phyloP scores from a whole-genome alignment of 306 rosid genomes.

The Macrotyloma uniflorum region DNA sequence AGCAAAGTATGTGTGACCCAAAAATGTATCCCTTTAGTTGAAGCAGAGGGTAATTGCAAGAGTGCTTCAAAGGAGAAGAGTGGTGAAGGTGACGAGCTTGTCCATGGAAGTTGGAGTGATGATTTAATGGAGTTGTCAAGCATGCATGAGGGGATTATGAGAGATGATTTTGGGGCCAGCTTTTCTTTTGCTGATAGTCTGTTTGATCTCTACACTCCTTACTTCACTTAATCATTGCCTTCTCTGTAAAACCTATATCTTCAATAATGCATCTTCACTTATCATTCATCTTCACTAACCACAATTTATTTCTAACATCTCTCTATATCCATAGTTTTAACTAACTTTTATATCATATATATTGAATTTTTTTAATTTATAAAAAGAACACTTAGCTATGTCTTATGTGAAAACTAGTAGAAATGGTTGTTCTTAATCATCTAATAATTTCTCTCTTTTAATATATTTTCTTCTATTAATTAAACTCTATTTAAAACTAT shows the following conservation, averaged over 20 bases:
- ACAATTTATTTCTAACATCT: too few relatives aligned
- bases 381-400: too few relatives aligned
- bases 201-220: conserved; percentile 12
- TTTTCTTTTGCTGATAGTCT: conserved; percentile 39
- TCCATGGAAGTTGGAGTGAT: not conserved
- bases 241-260: not conserved
- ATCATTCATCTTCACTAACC: too few relatives aligned
- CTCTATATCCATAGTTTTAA: too few relatives aligned
- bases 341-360: too few relatives aligned
- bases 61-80: not conserved
- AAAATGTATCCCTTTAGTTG: not conserved
- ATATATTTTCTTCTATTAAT: too few relatives aligned
- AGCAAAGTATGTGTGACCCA: not conserved
- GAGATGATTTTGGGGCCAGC: conserved; percentile 3
- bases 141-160: conserved; percentile 20
- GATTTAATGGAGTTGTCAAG: not conserved
- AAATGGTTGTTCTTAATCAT: too few relatives aligned
- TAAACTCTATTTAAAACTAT: too few relatives aligned
- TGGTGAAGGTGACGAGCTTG: not conserved
- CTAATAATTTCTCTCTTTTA: too few relatives aligned
- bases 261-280: too few relatives aligned
- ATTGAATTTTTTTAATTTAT: too few relatives aligned
- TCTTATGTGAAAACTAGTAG: too few relatives aligned
- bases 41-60: not conserved
- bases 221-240: conserved; percentile 17